Evolutionary conservation across 257 asterid genomes (phyloP).

Genomic region (Capsicum chinense): DNA sequence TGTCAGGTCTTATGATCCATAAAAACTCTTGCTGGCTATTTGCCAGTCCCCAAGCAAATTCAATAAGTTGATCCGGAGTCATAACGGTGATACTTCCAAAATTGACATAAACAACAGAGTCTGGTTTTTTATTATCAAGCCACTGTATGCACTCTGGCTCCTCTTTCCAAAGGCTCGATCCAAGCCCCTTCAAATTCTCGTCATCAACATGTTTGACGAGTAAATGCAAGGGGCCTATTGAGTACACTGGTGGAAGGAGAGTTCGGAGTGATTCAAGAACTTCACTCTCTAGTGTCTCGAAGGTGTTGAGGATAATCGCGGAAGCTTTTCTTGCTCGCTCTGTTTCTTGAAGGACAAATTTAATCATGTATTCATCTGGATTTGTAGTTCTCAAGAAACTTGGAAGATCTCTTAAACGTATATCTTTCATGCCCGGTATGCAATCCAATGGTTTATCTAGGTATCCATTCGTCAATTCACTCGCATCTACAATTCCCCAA

Average conservation of each 20-base stretch:
- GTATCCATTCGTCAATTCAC: constrained; percentile 14
- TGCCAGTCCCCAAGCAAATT: constrained; percentile 37
- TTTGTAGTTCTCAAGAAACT: constrained; percentile 32
- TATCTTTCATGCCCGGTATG: constrained; percentile 27
- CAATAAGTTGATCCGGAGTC: constrained; percentile 22
- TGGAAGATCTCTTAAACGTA: constrained; percentile 31
- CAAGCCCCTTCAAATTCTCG: background rate
- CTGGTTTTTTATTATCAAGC: constrained; percentile 18
- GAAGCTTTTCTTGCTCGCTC: constrained; percentile 28
- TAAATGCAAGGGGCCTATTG: constrained; percentile 35
- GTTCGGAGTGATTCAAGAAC: background rate
- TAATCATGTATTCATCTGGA: constrained; percentile 25
- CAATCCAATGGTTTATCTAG: constrained; percentile 27
- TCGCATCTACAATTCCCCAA: background rate
- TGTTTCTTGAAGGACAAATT: background rate
- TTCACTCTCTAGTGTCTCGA: constrained; percentile 26
- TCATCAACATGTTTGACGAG: constrained; percentile 22
- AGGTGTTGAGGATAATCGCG: constrained; percentile 28
- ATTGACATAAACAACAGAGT: constrained; percentile 29
- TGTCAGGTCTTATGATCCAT: constrained; percentile 33
- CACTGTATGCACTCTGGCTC: constrained; percentile 27
- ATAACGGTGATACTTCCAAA: constrained; percentile 29
- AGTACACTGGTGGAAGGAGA: constrained; percentile 8
- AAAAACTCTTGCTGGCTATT: constrained; percentile 21
- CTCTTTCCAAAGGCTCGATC: constrained; percentile 26